Percentiles rank a stretch among this genome's conserved stretches.
Conservation (phyloP, 1,284 basidiomycete species). For the Exobasidium rhododendri region DNA sequence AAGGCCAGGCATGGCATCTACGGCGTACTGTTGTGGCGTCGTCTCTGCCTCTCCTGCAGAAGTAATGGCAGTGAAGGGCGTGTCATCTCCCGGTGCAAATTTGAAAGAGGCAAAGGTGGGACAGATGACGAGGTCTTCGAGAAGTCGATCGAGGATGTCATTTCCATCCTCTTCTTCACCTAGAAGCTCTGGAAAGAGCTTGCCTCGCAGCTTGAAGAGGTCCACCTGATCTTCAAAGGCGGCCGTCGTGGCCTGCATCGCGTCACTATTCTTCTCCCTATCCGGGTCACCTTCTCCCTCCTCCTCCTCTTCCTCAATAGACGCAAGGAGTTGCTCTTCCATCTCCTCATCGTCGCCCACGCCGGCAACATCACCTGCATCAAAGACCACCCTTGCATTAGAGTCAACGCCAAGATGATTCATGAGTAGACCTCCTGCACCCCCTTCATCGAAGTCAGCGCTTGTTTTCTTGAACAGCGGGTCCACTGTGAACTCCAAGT, state of each 20-base stretch:
- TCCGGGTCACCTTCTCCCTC: constrained; percentile 6
- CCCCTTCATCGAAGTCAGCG: constrained; percentile 97
- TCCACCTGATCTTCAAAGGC: constrained; percentile 12
- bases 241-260: not conserved
- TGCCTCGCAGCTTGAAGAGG: constrained; percentile 15
- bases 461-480: constrained; percentile 96
- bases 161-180: not conserved
- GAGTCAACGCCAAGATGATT: constrained; percentile 68
- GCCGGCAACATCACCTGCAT: constrained; percentile 83
- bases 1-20: not conserved
- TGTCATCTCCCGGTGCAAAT: constrained; percentile 14
- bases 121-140: constrained; percentile 9
- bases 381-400: constrained; percentile 85
- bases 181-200: constrained; percentile 7
- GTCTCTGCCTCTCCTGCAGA: not conserved
- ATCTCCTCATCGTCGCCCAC: constrained; percentile 66
- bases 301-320: constrained; percentile 19
- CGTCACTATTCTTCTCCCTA: constrained; percentile 6
- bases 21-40: not conserved
- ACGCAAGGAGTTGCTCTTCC: not conserved
- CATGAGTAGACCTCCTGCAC: constrained; percentile 70
- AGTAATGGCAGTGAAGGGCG: constrained; percentile 7
- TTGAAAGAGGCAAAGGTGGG: constrained; percentile 14
- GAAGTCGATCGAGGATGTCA: constrained; percentile 3
- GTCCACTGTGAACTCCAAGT: constrained; percentile 83